Evolutionary conservation across 805 yeast genomes (phyloP), one percentile per base, ranked within the genome.

Genomic region (Myxozyma mucilagina): DNA sequence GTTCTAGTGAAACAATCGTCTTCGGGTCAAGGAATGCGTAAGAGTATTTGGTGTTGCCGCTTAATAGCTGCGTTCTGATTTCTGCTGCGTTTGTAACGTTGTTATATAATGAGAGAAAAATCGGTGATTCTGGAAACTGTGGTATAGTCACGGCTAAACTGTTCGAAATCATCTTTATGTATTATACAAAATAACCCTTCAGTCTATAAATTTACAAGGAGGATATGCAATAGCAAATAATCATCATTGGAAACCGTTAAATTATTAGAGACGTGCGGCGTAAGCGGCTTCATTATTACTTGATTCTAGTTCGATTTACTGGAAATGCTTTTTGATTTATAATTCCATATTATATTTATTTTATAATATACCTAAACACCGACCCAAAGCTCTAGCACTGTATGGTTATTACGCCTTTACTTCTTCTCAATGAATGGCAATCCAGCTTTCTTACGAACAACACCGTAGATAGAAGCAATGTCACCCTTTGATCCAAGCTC

Each of bases 21-120:
- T 74, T 73, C 1, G 90, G 83, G 70, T 86, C 84, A 53, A 89
- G 78, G 69, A 89, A 84, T 7, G 90, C 87, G 73, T 75, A 87
- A 65, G 88, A 83, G 69, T 82, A 82, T 13, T 74, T 74, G 3
- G 69, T 61, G 68, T 85, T 78, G 1, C 81, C 83, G 9, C 74
- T 73, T 31, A 81, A 73, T 43, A 82, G 77, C 57, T 77, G 73
- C 11, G 67, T 56, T 51, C 83, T 81, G 43, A 89, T 79, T 5
- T 73, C 74, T 2, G 71, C 64, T 13, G 82, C 74, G 56, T 80
- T 80, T 10, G 69, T 57, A 3, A 89, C 83, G 38, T 78, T 73
- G 2, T 73, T 69, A 70, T 79, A 86, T 51, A 83, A 75, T 6
- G 80, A 69, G 10, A 85, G 65, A 24, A 73, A 70, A 4, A 83